Evolutionary conservation across 2,329 filamentous ascomycete genomes (phyloP).

Genomic region (Macrophomina pseudophaseolina): DNA sequence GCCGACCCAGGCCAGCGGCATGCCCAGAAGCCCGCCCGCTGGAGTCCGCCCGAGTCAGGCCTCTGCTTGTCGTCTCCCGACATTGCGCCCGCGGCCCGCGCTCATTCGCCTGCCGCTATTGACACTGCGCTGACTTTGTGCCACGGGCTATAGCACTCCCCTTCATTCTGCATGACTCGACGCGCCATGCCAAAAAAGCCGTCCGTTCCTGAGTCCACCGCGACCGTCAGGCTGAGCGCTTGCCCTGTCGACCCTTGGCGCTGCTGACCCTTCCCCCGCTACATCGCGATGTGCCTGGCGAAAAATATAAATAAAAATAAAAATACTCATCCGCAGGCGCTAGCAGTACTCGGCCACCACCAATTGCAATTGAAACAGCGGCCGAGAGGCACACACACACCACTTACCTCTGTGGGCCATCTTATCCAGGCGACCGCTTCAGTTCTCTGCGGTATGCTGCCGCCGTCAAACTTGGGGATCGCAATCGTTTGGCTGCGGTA

Average conservation of each 20-base stretch:
- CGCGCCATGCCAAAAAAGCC: not conserved
- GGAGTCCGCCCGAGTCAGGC: not conserved
- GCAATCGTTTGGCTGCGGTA: not conserved
- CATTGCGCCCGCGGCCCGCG: not conserved
- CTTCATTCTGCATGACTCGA: not conserved
- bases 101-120: not conserved
- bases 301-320: too few species aligned
- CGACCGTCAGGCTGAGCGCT: not conserved
- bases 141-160: not conserved
- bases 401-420: too few species aligned
- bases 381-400: too few species aligned
- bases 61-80: not conserved
- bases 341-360: too few species aligned
- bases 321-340: too few species aligned
- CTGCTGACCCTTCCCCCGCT: not conserved
- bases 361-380: too few species aligned
- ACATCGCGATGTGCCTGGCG: too few species aligned
- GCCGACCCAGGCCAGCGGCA: not conserved
- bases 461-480: too few species aligned
- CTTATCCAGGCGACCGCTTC: too few species aligned
- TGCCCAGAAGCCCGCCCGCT: not conserved
- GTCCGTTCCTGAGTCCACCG: not conserved
- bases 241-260: not conserved
- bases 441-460: too few species aligned
- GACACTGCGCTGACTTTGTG: not conserved